These are phyloP conservation scores for Ustilago xerochloae DNA, from an alignment of 1,284 basidiomycete genomes.

Conservation along the genomic window DNA sequence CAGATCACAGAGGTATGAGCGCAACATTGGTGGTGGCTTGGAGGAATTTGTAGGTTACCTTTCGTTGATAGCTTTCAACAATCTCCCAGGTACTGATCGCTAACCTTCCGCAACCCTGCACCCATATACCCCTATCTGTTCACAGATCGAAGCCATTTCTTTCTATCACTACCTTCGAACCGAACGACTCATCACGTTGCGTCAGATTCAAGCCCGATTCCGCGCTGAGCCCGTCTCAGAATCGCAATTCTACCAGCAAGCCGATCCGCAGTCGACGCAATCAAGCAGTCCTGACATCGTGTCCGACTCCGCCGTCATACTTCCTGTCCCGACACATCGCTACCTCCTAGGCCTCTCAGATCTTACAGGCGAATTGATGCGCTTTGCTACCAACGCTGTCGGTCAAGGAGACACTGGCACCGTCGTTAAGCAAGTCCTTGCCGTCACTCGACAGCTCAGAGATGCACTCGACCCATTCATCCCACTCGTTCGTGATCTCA, in stretches of 20 bases:
- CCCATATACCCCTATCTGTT: neutral
- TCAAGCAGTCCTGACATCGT: neutral
- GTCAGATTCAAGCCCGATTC: conserved; percentile 74
- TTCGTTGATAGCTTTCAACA: too few relatives aligned
- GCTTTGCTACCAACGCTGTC: conserved; percentile 76
- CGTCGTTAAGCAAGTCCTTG: conserved; percentile 48
- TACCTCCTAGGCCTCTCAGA: conserved; percentile 93
- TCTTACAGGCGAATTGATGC: conserved; percentile 96
- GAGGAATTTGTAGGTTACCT: conserved; percentile 64
- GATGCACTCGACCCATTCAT: conserved; percentile 79
- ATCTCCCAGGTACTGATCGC: too few relatives aligned
- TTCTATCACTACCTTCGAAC: conserved; percentile 88
- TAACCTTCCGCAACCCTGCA: neutral
- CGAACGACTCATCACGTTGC: conserved; percentile 77
- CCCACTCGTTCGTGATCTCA: conserved; percentile 78
- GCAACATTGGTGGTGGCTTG: conserved; percentile 62
- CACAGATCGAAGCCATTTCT: conserved; percentile 83
- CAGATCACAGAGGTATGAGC: conserved; percentile 53
- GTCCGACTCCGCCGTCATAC: neutral
- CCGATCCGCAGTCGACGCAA: neutral
- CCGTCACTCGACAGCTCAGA: conserved; percentile 48
- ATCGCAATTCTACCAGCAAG: conserved; percentile 19
- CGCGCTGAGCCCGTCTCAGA: conserved; percentile 10
- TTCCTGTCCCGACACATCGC: conserved; percentile 75
- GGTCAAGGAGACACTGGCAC: conserved; percentile 36